These are phyloP conservation scores for Ustulina deusta DNA, from an alignment of 2,329 filamentous ascomycete genomes.

Conservation along the genomic window DNA sequence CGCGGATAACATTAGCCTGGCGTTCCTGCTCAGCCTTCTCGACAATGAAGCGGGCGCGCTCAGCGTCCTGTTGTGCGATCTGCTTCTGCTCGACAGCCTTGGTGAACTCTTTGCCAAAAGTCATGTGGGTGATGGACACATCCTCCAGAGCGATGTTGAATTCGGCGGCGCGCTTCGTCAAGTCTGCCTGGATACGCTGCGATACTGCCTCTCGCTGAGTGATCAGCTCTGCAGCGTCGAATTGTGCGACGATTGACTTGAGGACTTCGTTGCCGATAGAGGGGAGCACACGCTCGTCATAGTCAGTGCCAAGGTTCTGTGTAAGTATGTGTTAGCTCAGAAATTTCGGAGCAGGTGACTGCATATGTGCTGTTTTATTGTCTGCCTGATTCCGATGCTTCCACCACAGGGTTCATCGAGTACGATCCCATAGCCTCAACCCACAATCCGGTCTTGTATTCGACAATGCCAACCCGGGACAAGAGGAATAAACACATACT, in stretches of 20 bases:
- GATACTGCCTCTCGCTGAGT: conserved; percentile 98
- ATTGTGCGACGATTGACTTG: conserved; percentile 98
- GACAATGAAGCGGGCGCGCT: conserved; percentile 96
- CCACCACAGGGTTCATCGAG: not conserved
- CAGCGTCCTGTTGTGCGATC: conserved; percentile 98
- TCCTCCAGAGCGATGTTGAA: conserved; percentile 99
- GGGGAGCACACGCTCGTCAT: conserved; percentile 97
- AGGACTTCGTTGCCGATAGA: conserved; percentile 99
- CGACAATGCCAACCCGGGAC: not conserved
- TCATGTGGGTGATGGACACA: conserved; percentile 99
- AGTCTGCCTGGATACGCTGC: conserved; percentile 91
- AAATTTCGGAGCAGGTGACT: not conserved
- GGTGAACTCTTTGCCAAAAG: conserved; percentile 98
- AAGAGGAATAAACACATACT: conserved; percentile 63
- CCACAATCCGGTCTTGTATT: no score
- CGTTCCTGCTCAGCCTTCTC: conserved; percentile 99
- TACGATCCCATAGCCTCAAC: not conserved
- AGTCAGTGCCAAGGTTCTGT: conserved; percentile 95
- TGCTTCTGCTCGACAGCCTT: conserved; percentile 99
- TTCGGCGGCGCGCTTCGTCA: conserved; percentile 91
- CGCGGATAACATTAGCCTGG: conserved; percentile 97
- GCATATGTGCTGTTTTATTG: not conserved
- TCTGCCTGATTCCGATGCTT: not conserved
- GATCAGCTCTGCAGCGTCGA: conserved; percentile 98
- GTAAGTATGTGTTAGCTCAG: conserved; percentile 13